Evolutionary conservation across 192 early-diverging fungal species (phyloP), one percentile per base, ranked within the genome.

Genomic region (Gamsiella multidivaricata): DNA sequence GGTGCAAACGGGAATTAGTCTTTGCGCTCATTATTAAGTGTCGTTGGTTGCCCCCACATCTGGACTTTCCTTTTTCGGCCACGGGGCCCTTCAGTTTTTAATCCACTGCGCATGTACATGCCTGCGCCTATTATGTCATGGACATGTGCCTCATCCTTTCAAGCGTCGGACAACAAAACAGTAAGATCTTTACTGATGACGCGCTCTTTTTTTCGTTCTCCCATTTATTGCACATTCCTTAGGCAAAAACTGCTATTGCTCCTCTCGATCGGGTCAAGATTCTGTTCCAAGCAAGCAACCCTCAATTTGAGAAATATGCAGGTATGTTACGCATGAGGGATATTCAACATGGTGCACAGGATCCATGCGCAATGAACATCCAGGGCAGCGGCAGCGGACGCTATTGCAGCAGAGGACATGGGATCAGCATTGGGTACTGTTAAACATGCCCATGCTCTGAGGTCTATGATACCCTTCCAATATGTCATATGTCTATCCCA

Each of bases 241-340:
- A 85, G 91, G 93, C 90, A 9, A 94, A 93, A 61, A 90, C 92
- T 5, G 84, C 85, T 0, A 89, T 94, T 69, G 94, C 94, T 33
- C 94, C 94, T 12, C 68, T 95, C 47, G 94, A 95, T 76, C 86
- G 94, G 43, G 91, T 95, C 28, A 95, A 95, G 82, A 95, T 95
- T 25, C 72, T 95, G 47, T 95, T 95, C 51, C 94, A 95, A 83
- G 82, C 94, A 22, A 89, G 87, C 74, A 90, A 91, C 64, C 89
- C 92, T 23, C 60, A 85, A 36, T 95, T 86, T 80, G 83, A 87
- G 61, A 87, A 85, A 78, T 88, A 90, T 75, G 83, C 83, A 56
- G 88, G 87, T 90, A 85, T 25, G 59, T 32, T 47, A 46, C 4
- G 17, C 45, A 46, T 9, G 45, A 46, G 45, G 9, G 39, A 10